These are phyloP conservation scores for Saccharomycopsis fermentans DNA, from an alignment of 805 yeast genomes.

Conservation along the genomic window DNA sequence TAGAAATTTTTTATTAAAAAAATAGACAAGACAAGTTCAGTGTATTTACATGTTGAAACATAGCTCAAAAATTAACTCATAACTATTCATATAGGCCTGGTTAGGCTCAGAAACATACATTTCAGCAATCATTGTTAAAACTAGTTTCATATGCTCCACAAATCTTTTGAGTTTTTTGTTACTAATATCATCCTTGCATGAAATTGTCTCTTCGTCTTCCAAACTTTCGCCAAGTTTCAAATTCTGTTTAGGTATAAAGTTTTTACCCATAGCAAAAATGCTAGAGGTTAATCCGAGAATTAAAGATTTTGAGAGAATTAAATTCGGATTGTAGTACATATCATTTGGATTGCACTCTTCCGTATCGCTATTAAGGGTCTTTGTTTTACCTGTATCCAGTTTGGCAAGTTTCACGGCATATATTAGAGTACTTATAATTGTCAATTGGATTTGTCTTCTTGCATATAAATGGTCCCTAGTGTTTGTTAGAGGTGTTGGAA, in stretches of 20 bases:
- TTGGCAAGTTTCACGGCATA: conserved; percentile 3
- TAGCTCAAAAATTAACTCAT: conserved; percentile 13
- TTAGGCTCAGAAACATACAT: conserved; percentile 2
- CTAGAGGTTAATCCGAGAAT: conserved; percentile 4
- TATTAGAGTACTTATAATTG: conserved; percentile 7
- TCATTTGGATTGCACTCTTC: neutral
- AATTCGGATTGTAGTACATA: neutral
- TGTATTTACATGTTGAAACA: conserved; percentile 8
- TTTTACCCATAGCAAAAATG: conserved; percentile 12
- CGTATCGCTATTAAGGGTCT: neutral
- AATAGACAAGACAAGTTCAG: neutral
- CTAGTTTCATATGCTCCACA: conserved; percentile 11
- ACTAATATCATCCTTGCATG: neutral
- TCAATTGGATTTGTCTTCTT: conserved; percentile 14
- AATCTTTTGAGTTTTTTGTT: conserved; percentile 6
- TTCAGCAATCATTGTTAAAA: conserved; percentile 7
- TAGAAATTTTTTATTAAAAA: no score
- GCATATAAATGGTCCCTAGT: conserved; percentile 15
- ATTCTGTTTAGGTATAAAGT: neutral
- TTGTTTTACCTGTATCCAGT: neutral
- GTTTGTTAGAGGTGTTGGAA: conserved; percentile 6
- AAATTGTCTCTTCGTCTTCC: neutral
- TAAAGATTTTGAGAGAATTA: neutral
- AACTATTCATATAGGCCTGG: conserved; percentile 9
- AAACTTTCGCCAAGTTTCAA: neutral